Conservation (phyloP, 208 protist species). For the Acanthamoeba triangularis region DNA sequence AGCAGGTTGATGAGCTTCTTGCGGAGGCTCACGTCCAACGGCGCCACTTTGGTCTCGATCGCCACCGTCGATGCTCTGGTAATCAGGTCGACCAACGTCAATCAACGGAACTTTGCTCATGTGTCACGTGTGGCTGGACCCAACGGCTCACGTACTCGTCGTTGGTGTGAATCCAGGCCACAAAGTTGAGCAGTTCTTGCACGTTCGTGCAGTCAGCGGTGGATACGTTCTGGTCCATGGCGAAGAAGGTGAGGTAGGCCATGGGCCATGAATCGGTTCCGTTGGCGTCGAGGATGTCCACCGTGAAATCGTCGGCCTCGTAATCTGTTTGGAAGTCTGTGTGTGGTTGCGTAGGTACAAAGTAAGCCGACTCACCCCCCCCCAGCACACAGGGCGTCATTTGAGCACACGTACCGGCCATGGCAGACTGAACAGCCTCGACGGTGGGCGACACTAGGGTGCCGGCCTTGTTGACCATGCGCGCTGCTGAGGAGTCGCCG, state of each 20-base stretch:
- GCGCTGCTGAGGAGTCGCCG: background rate
- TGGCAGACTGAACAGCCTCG: background rate
- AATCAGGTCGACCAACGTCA: background rate
- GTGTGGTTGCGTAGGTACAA: background rate
- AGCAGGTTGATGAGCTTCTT: constrained; percentile 61
- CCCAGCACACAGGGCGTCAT: background rate
- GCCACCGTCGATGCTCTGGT: background rate
- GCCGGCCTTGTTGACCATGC: constrained; percentile 1
- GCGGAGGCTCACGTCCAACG: background rate
- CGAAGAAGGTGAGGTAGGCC: constrained; percentile 10
- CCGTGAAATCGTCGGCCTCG: background rate
- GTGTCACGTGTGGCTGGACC: background rate
- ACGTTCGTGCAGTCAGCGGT: background rate
- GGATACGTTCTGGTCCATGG: background rate
- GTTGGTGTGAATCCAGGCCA: constrained; percentile 34
- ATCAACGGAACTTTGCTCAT: background rate
- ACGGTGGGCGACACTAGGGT: background rate
- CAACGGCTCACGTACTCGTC: background rate
- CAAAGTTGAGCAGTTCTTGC: background rate
- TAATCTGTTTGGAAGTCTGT: constrained; percentile 11
- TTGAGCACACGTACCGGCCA: background rate
- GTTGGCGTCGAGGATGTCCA: constrained; percentile 26
- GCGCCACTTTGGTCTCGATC: background rate
- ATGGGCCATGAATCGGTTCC: constrained; percentile 18
- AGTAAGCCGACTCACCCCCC: no score